Base-by-base conservation (phyloP, 805 yeast species). In the Yarrowia bubula region DNA sequence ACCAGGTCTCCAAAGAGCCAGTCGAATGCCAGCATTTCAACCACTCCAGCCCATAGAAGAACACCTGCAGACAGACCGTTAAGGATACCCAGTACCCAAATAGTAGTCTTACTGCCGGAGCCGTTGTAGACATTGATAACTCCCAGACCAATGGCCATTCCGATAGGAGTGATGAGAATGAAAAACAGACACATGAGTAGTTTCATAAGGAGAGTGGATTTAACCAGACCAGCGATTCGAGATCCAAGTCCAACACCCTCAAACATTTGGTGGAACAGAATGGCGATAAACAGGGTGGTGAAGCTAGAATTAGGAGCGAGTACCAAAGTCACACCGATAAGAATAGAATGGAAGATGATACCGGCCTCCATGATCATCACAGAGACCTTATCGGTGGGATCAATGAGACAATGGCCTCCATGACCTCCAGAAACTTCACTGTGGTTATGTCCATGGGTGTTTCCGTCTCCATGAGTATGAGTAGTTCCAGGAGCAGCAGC, bases 201-300 rank as follows among this genome's bases (percentile, higher is more conserved):
- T 55, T 65, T 67, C 11, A 38, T 15, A 14, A 42, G 48, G 8
- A 43, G 39, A 15, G 90, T 90, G 0, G 87, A 81, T 69, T 71
- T 76, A 35, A 76, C 71, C 0, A 84, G 79, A 37, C 79, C 81
- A 1, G 90, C 88, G 48, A 87, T 80, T 76, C 93, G 83, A 9
- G 91, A 81, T 32, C 93, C 93, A 69, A 89, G 77, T 68, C 92
- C 95, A 64, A 89, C 78, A 66, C 93, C 95, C 77, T 88, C 95
- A 71, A 88, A 88, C 80, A 85, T 80, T 76, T 88, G 95, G 73
- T 89, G 90, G 78, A 86, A 86, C 6, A 84, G 81, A 55, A 81
- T 65, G 18, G 85, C 90, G 50, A 83, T 77, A 70, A 84, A 85
- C 61, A 86, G 76, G 3, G 86, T 79, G 53, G 76, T 78, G 71